These are phyloP conservation scores for Hibiscus trionum DNA, from an alignment of 345 rosid species.

Conservation along the genomic window DNA sequence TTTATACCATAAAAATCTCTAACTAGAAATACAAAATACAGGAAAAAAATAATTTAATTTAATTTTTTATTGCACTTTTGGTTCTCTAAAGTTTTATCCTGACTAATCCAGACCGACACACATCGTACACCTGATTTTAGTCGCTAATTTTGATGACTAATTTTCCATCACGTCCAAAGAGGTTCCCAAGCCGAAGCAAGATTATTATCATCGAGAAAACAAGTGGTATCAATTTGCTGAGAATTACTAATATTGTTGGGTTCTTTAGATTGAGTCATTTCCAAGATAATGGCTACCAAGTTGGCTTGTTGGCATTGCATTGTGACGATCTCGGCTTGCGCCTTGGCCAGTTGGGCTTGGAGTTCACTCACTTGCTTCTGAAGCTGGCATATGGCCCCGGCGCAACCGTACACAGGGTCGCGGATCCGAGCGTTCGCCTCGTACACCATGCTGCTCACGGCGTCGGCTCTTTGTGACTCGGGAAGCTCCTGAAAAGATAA, in stretches of 20 bases:
- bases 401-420: neutral
- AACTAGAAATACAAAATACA: too few species aligned
- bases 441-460: neutral
- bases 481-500: neutral
- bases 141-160: too few species aligned
- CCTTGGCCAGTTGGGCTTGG: neutral
- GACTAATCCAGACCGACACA: too few species aligned
- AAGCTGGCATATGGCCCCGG: neutral
- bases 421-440: neutral
- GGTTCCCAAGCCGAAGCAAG: neutral
- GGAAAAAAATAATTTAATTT: too few species aligned
- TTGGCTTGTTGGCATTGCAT: neutral
- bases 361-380: neutral
- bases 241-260: neutral
- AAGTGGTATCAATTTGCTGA: neutral
- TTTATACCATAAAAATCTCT: neutral
- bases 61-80: too few species aligned
- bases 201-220: neutral
- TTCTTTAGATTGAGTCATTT: neutral
- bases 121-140: too few species aligned
- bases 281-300: neutral
- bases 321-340: neutral
- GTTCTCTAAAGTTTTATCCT: too few species aligned
- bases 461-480: neutral
- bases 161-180: neutral